phyloP scores from a whole-genome alignment of 139 green algal species.

The Volvox reticuliferus region DNA sequence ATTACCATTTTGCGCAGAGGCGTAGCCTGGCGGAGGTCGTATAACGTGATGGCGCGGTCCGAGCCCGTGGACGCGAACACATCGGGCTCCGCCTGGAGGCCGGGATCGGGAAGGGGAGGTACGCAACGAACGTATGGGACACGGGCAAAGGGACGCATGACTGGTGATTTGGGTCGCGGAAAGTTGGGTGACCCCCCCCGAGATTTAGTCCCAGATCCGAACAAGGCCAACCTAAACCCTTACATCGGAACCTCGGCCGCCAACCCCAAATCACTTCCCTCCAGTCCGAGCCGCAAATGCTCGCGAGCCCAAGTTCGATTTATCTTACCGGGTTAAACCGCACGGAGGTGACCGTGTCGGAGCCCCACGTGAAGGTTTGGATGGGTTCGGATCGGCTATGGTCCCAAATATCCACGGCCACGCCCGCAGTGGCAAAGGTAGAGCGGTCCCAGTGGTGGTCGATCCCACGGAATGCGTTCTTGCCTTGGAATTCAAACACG shows the following conservation, averaged over 20 bases:
- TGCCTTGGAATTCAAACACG: slow-evolving; percentile 83
- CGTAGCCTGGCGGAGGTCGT: slow-evolving; percentile 45
- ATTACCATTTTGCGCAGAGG: slow-evolving; percentile 96
- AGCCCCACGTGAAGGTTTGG: slow-evolving; percentile 90
- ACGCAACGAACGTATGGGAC: no score
- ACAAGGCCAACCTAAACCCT: no score
- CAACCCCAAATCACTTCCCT: no score
- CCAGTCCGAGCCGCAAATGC: no score
- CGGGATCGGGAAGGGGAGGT: background rate
- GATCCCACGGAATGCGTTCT: slow-evolving; percentile 80
- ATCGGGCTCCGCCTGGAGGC: slow-evolving; percentile 84
- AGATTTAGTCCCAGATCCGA: no score
- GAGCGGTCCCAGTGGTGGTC: slow-evolving; percentile 88
- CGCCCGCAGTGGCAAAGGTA: slow-evolving; percentile 90
- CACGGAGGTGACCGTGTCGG: slow-evolving; percentile 89
- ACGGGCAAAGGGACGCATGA: no score
- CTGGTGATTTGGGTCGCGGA: no score
- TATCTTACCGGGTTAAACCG: slow-evolving; percentile 93
- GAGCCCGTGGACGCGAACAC: slow-evolving; percentile 90
- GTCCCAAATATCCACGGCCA: slow-evolving; percentile 94
- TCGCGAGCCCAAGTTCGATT: no score
- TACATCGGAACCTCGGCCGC: no score
- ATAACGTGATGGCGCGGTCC: slow-evolving; percentile 75
- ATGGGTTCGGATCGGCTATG: slow-evolving; percentile 89
- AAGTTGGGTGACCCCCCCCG: no score